These are phyloP conservation scores for Avena insularis DNA, from an alignment of 176 grass and related monocot genomes.

Conservation along the genomic window DNA sequence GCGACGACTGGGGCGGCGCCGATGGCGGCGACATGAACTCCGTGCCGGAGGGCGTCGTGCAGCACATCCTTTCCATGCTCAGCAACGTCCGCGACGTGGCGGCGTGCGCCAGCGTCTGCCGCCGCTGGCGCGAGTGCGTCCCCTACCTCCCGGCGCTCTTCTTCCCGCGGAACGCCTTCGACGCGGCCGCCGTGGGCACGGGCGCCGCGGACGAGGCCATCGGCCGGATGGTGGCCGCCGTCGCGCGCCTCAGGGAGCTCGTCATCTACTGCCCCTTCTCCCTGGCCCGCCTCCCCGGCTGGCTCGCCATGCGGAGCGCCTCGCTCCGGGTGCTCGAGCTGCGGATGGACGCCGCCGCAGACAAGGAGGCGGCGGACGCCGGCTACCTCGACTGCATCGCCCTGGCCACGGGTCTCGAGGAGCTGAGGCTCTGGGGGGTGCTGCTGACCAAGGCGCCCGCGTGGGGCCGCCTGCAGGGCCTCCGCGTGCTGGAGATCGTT, in stretches of 20 bases:
- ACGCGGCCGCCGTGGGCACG: conserved; percentile 7
- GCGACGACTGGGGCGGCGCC: conserved; percentile 19
- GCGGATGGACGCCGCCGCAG: conserved; percentile 64
- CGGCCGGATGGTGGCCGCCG: conserved; percentile 68
- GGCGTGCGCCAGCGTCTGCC: conserved; percentile 73
- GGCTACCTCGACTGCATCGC: conserved; percentile 68
- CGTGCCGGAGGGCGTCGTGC: conserved; percentile 82
- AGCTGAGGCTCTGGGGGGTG: conserved; percentile 84
- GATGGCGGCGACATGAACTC: conserved; percentile 55
- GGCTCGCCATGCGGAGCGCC: conserved; percentile 57
- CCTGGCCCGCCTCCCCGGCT: conserved; percentile 55
- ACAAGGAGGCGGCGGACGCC: conserved; percentile 49
- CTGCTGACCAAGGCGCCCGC: conserved; percentile 60
- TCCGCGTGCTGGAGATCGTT: conserved; percentile 82
- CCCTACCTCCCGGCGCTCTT: conserved; percentile 89
- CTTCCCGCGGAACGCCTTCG: conserved; percentile 84
- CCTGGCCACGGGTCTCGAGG: conserved; percentile 58
- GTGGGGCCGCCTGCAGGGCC: conserved; percentile 57
- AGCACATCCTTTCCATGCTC: conserved; percentile 77
- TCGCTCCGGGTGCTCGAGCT: conserved; percentile 84
- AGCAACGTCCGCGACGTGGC: conserved; percentile 87
- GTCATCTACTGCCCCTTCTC: conserved; percentile 97
- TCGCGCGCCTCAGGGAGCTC: conserved; percentile 65
- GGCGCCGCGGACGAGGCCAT: conserved; percentile 67
- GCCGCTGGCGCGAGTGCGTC: conserved; percentile 78